Conservation (phyloP, 345 rosid genomes). For the Rhodamnia rubescens region DNA sequence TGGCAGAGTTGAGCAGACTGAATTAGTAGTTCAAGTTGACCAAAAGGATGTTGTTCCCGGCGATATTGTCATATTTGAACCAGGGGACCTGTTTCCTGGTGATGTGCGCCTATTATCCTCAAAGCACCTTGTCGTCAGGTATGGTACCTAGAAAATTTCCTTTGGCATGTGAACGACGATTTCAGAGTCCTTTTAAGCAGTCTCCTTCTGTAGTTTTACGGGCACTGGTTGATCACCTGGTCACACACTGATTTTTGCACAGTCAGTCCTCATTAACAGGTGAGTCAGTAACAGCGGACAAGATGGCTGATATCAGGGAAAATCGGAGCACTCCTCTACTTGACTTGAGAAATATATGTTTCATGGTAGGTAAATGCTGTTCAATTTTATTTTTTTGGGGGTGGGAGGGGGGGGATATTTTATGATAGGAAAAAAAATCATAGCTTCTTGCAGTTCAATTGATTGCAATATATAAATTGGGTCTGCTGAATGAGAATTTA, state of each 20-base stretch:
- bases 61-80: slow-evolving; percentile 58
- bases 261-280: slow-evolving; percentile 73
- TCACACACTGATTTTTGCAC: slow-evolving; percentile 10
- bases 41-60: slow-evolving; percentile 70
- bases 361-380: slow-evolving; percentile 35
- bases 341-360: slow-evolving; percentile 59
- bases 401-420: neutral
- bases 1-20: slow-evolving; percentile 60
- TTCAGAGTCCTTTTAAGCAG: neutral
- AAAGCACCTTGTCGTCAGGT: slow-evolving; percentile 61
- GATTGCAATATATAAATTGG: neutral
- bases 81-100: slow-evolving; percentile 67
- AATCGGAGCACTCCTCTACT: slow-evolving; percentile 43
- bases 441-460: neutral
- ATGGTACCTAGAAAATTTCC: neutral
- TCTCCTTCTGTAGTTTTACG: neutral
- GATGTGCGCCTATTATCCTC: slow-evolving; percentile 61
- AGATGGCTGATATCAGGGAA: slow-evolving; percentile 46
- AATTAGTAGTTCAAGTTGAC: slow-evolving; percentile 52
- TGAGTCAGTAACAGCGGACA: slow-evolving; percentile 50
- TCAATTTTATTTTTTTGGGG: neutral
- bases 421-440: neutral
- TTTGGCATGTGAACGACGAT: neutral
- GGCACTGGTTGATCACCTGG: slow-evolving; percentile 1
- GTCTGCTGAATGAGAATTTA: neutral